Evolutionary conservation across 169 alveolate species (phyloP).

Genomic region (Eimeria tenella): DNA sequence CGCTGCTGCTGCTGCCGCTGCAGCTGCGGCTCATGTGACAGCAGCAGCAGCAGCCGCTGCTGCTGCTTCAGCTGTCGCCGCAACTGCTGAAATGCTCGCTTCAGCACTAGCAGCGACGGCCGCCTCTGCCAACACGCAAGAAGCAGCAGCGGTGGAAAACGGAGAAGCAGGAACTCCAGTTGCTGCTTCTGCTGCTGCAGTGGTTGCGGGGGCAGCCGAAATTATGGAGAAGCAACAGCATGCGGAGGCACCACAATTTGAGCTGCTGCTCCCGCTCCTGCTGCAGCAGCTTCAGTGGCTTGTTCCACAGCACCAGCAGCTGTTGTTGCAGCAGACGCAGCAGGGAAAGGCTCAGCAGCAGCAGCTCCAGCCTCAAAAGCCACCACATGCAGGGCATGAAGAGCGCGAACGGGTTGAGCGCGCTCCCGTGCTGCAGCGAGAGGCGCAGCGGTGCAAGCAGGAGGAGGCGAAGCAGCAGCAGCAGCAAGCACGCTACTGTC

Average conservation of each 20-base stretch:
- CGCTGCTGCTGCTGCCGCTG: not conserved
- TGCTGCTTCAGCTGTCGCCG: not conserved
- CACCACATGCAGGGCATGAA: no score
- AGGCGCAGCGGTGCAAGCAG: not conserved
- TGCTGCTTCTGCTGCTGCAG: slow-evolving; percentile 4
- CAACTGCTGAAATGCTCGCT: no score
- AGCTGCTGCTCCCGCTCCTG: slow-evolving; percentile 7
- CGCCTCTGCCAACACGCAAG: not conserved
- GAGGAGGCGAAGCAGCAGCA: not conserved
- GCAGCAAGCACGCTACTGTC: no score
- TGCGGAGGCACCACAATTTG: not conserved
- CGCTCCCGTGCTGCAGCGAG: not conserved
- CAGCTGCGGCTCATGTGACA: not conserved
- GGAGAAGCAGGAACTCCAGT: not conserved
- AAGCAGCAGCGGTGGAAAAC: not conserved
- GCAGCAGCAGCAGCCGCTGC: not conserved
- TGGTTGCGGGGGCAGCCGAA: not conserved
- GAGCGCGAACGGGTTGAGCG: no score
- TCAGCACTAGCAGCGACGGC: not conserved
- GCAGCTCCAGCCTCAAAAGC: no score
- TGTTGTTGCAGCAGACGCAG: no score
- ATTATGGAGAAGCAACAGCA: not conserved
- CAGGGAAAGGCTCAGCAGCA: no score
- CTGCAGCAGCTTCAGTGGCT: slow-evolving; percentile 1
- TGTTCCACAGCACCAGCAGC: no score